Percentiles rank a stretch among this genome's conserved stretches.
phyloP scores from a whole-genome alignment of 169 alveolate genomes.

The Eimeria necatrix region DNA sequence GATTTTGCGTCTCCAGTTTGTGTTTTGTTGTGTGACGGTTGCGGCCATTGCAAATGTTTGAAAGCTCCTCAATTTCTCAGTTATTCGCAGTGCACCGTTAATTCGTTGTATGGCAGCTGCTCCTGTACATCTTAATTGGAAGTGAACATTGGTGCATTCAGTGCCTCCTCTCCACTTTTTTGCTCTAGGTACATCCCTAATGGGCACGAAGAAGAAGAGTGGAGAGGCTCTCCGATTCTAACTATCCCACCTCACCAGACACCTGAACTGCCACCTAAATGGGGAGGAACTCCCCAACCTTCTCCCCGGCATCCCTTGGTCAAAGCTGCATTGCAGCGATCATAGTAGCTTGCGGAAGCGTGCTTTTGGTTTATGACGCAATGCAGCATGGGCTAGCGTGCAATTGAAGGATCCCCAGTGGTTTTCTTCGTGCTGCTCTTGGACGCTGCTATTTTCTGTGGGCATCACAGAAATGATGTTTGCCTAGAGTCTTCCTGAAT shows the following conservation, averaged over 20 bases:
- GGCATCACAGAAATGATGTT: neutral
- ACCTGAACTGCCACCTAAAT: conserved; percentile 78
- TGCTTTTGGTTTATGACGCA: neutral
- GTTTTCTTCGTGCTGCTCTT: neutral
- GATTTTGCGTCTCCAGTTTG: neutral
- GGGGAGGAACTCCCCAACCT: conserved; percentile 65
- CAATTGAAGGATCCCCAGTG: neutral
- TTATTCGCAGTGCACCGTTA: neutral
- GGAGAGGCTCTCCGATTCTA: conserved; percentile 79
- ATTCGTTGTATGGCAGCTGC: neutral
- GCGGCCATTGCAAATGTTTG: neutral
- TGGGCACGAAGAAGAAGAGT: conserved; percentile 79
- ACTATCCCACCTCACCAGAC: conserved; percentile 78
- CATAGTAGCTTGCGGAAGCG: neutral
- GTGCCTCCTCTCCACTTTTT: too few species aligned
- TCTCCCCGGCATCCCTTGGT: conserved; percentile 53
- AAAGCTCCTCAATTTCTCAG: too few species aligned
- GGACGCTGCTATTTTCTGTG: neutral
- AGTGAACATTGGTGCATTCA: too few species aligned
- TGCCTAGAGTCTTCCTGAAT: neutral
- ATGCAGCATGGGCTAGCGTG: neutral
- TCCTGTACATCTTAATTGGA: too few species aligned
- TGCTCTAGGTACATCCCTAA: conserved; percentile 74
- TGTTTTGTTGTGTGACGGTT: neutral
- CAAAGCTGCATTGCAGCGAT: conserved; percentile 13